These are phyloP conservation scores for Globisporangium okanoganense DNA, from an alignment of 352 stramenopile species.

Conservation along the genomic window DNA sequence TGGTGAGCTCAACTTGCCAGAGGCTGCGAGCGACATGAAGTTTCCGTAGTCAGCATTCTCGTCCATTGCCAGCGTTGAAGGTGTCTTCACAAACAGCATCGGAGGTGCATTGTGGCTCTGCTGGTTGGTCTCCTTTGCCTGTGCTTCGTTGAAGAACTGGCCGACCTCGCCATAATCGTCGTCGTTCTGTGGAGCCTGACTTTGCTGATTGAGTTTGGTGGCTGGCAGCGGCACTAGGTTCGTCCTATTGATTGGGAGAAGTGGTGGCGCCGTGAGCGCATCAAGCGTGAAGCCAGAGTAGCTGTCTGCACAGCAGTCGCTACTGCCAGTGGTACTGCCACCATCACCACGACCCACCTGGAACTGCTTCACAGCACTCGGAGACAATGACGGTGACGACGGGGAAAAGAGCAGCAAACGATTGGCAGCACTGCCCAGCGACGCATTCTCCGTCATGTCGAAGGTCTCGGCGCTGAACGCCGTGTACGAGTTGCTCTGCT, in stretches of 20 bases:
- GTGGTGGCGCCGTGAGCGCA: constrained; percentile 22
- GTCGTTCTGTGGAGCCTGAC: not conserved
- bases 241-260: constrained; percentile 15
- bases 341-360: too few species aligned
- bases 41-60: constrained; percentile 6
- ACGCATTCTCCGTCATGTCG: constrained; percentile 17
- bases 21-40: not conserved
- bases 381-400: constrained; percentile 4
- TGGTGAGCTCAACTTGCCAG: not conserved
- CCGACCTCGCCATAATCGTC: constrained; percentile 8
- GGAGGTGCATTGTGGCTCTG: not conserved
- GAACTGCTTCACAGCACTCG: not conserved
- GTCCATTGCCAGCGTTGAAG: not conserved
- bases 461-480: constrained; percentile 65
- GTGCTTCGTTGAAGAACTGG: constrained; percentile 1
- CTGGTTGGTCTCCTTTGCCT: constrained; percentile 5
- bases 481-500: constrained; percentile 57
- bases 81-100: not conserved
- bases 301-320: constrained; percentile 21
- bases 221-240: not conserved
- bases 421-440: constrained; percentile 13
- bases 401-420: constrained; percentile 40
- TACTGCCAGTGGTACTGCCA: not conserved
- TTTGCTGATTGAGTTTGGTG: not conserved
- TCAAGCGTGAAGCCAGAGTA: constrained; percentile 48